Evolutionary conservation across 805 yeast genomes (phyloP), one percentile per base, ranked within the genome.

Genomic region (Starmera quercuum): DNA sequence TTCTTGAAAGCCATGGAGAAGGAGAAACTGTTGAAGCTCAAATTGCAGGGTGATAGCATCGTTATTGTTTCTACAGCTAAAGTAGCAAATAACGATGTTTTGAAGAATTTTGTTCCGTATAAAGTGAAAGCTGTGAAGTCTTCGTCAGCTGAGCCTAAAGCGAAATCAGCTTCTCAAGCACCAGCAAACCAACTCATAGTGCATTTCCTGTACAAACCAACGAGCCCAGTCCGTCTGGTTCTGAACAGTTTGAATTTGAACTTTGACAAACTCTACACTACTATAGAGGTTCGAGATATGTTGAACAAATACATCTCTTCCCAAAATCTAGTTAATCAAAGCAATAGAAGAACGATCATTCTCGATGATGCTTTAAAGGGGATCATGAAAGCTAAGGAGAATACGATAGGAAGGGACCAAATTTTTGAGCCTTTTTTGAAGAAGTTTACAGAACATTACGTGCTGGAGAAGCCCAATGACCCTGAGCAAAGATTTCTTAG

Each of bases 1-100:
- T 86, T 80, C 49, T 59, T 90, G 35, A 90, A 86, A 51, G 78
- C 83, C 6, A 85, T 88, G 78, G 95, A 84, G 44, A 90, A 86
- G 53, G 66, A 68, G 29, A 75, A 75, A 2, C 72, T 78, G 35
- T 40, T 92, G 16, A 76, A 75, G 36, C 54, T 79, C 18, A 85
- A 87, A 45, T 97, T 95, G 7, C 83, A 85, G 49, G 92, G 79
- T 25, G 96, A 88, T 38, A 94, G 83, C 47, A 60, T 87, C 19
- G 67, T 71, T 1, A 63, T 90, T 15, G 62, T 68, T 2, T 61
- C 70, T 7, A 45, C 72, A 1, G 73, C 76, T 20, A 69, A 67
- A 12, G 60, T 58, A 19, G 59, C 60, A 0, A 57, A 60, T 21
- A 71, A 73, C 34, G 66, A 61, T 14, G 61, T 59, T 25, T 58